phyloP scores from a whole-genome alignment of 1,284 basidiomycete genomes.

The Moniliella sp. region DNA sequence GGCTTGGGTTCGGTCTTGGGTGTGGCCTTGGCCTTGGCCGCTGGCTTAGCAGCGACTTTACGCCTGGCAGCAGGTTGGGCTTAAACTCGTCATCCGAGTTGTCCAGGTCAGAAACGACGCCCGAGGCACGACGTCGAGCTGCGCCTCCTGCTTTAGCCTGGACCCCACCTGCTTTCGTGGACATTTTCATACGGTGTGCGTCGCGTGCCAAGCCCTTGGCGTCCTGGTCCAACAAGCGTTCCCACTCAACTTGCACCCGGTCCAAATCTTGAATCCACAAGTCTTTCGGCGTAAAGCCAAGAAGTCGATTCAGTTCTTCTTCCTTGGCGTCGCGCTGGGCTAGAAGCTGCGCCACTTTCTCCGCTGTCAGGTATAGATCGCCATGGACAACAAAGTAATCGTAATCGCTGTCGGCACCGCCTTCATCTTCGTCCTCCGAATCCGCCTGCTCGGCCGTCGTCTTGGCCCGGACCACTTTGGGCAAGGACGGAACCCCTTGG shows the following conservation, averaged over 20 bases:
- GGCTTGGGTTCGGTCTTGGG: no score
- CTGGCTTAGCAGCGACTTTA: background rate
- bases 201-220: no score
- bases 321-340: constrained; percentile 66
- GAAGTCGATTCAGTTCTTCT: constrained; percentile 53
- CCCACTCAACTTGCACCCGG: constrained; percentile 60
- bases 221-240: constrained; percentile 39
- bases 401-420: constrained; percentile 45
- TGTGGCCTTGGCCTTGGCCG: no score
- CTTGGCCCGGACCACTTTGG: constrained; percentile 51
- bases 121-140: no score
- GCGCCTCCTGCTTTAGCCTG: no score
- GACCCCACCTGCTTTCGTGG: no score
- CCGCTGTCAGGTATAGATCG: constrained; percentile 77
- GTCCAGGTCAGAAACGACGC: no score
- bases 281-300: constrained; percentile 57
- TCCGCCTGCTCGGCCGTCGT: constrained; percentile 45
- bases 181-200: no score
- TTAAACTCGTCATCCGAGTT: background rate
- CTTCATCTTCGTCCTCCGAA: constrained; percentile 42
- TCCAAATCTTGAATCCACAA: constrained; percentile 83
- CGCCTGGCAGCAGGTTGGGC: background rate
- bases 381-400: constrained; percentile 89
- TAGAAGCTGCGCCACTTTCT: constrained; percentile 71
- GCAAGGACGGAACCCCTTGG: constrained; percentile 68